These are phyloP conservation scores for Barnettozyma populi DNA, from an alignment of 805 yeast species.

Conservation along the genomic window DNA sequence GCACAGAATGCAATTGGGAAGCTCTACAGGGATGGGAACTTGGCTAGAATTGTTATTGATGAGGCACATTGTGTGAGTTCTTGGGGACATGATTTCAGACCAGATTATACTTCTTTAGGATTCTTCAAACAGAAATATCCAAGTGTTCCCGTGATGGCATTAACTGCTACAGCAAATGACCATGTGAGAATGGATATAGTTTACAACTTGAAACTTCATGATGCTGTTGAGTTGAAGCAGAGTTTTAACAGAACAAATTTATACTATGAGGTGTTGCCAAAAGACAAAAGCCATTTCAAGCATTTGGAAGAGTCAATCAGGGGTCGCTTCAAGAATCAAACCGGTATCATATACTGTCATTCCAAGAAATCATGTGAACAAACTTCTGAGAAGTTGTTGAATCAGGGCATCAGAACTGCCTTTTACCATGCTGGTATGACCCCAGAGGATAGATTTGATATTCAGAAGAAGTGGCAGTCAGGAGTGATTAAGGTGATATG, in stretches of 20 bases:
- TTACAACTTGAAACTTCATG: conserved; percentile 60
- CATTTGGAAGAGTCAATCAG: conserved; percentile 55
- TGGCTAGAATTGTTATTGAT: conserved; percentile 89
- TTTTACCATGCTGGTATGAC: conserved; percentile 95
- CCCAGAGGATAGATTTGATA: conserved; percentile 59
- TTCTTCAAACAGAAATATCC: conserved; percentile 72
- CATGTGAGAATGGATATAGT: conserved; percentile 83
- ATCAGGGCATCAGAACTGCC: conserved; percentile 60
- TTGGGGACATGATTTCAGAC: conserved; percentile 99
- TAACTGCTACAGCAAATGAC: conserved; percentile 95
- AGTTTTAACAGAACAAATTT: conserved; percentile 89
- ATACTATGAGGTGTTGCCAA: conserved; percentile 69
- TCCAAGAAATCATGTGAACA: conserved; percentile 86
- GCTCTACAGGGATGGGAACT: conserved; percentile 46
- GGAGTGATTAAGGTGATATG: conserved; percentile 73
- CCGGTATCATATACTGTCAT: conserved; percentile 93
- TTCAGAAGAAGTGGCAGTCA: conserved; percentile 82
- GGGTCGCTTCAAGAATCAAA: conserved; percentile 44
- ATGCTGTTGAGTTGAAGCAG: conserved; percentile 70
- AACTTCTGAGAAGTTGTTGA: conserved; percentile 54
- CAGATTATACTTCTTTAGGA: conserved; percentile 82
- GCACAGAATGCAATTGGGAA: conserved; percentile 58
- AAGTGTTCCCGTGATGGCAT: conserved; percentile 84
- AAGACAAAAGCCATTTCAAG: conserved; percentile 47
- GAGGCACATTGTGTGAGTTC: conserved; percentile 98